Conservation (phyloP, 2,329 filamentous ascomycete species). For the Microsporum canis region DNA sequence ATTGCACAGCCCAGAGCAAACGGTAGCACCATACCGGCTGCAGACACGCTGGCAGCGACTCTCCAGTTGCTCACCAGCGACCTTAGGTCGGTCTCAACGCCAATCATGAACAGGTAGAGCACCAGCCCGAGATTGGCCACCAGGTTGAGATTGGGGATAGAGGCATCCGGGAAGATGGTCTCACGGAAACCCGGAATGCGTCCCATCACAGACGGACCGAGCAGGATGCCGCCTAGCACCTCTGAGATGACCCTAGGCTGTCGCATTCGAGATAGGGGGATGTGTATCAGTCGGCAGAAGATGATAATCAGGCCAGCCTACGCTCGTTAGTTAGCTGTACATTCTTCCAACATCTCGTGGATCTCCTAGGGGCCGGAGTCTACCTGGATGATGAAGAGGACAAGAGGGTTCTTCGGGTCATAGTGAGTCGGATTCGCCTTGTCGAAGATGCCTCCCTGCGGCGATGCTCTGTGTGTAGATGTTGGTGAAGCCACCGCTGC, state of each 20-base stretch:
- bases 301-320: conserved; percentile 63
- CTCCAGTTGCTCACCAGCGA: conserved; percentile 71
- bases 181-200: conserved; percentile 66
- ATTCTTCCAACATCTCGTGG: too few species aligned
- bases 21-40: conserved; percentile 68
- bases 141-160: conserved; percentile 63
- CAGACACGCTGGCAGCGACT: conserved; percentile 62
- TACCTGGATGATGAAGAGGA: conserved; percentile 65
- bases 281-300: conserved; percentile 63
- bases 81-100: conserved; percentile 72
- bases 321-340: not conserved
- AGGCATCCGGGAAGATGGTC: conserved; percentile 64
- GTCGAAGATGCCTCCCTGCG: conserved; percentile 60
- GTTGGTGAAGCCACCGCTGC: conserved; percentile 14
- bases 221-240: conserved; percentile 70
- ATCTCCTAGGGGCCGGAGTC: not conserved
- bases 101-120: conserved; percentile 78
- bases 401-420: conserved; percentile 59
- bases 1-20: conserved; percentile 74
- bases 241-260: conserved; percentile 77
- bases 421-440: conserved; percentile 57
- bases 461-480: conserved; percentile 30
- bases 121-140: conserved; percentile 76
- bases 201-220: conserved; percentile 81
- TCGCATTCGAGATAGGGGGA: conserved; percentile 61